Evolutionary conservation across 176 grass and related monocot genomes (phyloP).

Genomic region (Microstegium vimineum): DNA sequence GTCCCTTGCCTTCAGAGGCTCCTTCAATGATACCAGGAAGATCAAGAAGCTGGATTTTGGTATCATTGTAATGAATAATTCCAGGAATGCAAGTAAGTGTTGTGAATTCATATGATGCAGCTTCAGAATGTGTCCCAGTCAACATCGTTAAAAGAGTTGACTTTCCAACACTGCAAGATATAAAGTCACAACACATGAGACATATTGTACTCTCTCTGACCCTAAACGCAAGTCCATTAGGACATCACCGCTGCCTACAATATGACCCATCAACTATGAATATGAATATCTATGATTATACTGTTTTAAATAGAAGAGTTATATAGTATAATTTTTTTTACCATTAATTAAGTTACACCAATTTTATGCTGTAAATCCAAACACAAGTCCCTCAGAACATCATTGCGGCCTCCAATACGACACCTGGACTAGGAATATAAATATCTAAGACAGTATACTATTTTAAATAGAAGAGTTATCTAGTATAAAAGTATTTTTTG

Average conservation of each 20-base stretch:
- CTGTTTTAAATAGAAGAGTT: background rate
- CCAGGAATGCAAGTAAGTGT: constrained; percentile 99
- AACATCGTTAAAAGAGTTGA: constrained; percentile 95
- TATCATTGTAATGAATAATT: constrained; percentile 98
- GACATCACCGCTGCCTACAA: background rate
- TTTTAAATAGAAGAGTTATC: background rate
- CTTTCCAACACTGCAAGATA: constrained; percentile 88
- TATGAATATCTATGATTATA: background rate
- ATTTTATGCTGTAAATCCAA: background rate
- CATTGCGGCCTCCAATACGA: background rate
- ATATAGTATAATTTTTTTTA: background rate
- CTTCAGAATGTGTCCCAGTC: constrained; percentile 98
- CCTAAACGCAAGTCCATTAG: background rate
- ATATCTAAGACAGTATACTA: background rate
- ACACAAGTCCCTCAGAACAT: background rate
- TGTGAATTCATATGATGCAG: constrained; percentile 98
- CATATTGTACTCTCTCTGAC: background rate
- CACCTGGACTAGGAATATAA: background rate
- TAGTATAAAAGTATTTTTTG: background rate
- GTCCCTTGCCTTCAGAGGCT: constrained; percentile 98
- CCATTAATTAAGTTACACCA: background rate
- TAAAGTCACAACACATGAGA: constrained; percentile 10
- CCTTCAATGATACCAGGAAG: constrained; percentile 99
- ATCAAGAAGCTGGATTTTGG: constrained; percentile 99
- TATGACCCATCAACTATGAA: background rate